Conservation (phyloP, 768 basidiomycete genomes). For the Amanita brunnescens region DNA sequence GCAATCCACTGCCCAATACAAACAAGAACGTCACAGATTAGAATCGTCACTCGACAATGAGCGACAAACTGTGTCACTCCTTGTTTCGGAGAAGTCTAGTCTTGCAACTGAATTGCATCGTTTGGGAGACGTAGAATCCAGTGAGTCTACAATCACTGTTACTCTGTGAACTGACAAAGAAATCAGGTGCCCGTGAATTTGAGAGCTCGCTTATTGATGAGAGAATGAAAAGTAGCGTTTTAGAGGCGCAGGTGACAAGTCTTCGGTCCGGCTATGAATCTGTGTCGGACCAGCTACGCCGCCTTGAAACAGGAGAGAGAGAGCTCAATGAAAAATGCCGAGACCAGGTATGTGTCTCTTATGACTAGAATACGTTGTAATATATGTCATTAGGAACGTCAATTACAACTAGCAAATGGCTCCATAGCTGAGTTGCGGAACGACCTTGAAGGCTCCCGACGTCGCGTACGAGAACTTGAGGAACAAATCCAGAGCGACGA, state of each 20-base stretch:
- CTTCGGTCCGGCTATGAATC: conserved; percentile 33
- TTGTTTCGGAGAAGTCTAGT: conserved; percentile 66
- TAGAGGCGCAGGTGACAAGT: conserved; percentile 33
- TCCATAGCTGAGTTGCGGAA: conserved; percentile 43
- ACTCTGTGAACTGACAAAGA: conserved; percentile 6
- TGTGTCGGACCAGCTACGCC: conserved; percentile 28
- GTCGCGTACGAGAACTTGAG: conserved; percentile 61
- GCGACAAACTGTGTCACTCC: conserved; percentile 65
- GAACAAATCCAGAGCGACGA: conserved; percentile 82
- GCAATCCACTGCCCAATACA: conserved; percentile 22
- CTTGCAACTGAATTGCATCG: conserved; percentile 50
- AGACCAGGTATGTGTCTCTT: conserved; percentile 35
- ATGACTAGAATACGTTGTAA: conserved; percentile 10
- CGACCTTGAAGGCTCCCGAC: conserved; percentile 44
- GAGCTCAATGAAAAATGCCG: conserved; percentile 42
- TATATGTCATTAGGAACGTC: conserved; percentile 50
- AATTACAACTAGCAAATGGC: conserved; percentile 56
- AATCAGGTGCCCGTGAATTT: conserved; percentile 35
- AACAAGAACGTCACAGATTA: conserved; percentile 23
- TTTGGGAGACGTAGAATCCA: conserved; percentile 48
- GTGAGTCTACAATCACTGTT: conserved; percentile 31
- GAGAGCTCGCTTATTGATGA: conserved; percentile 35
- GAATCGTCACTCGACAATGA: conserved; percentile 40
- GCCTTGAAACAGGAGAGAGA: conserved; percentile 43
- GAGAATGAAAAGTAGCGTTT: conserved; percentile 26